A percentile compares a stretch with the other conserved stretches of the same genome.
phyloP scores from a whole-genome alignment of 2,329 filamentous ascomycete genomes.

The Aspergillus spinulosporus region DNA sequence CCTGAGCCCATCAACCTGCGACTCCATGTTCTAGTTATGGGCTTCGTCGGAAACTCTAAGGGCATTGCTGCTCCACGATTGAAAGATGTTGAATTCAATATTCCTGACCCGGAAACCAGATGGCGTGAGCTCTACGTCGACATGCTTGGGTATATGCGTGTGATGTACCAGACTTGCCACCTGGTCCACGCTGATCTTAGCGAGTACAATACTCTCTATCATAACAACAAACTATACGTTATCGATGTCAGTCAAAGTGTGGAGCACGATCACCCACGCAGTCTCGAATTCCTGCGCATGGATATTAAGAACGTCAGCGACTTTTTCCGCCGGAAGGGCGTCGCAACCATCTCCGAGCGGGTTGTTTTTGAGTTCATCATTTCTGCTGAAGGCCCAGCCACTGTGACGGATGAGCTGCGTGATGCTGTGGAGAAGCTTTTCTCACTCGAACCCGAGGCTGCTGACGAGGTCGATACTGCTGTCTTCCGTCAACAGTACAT shows the following conservation, averaged over 20 bases:
- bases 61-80: slow-evolving; percentile 86
- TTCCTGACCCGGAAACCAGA: slow-evolving; percentile 66
- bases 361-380: slow-evolving; percentile 84
- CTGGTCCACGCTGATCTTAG: slow-evolving; percentile 95
- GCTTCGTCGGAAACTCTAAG: slow-evolving; percentile 81
- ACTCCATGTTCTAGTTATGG: slow-evolving; percentile 94
- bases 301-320: slow-evolving; percentile 96
- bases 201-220: slow-evolving; percentile 96
- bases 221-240: slow-evolving; percentile 79
- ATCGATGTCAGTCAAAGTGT: slow-evolving; percentile 98
- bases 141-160: slow-evolving; percentile 82
- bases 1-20: slow-evolving; percentile 87
- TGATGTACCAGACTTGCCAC: slow-evolving; percentile 86
- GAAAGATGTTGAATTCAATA: slow-evolving; percentile 75
- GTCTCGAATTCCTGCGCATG: slow-evolving; percentile 92
- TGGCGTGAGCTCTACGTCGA: slow-evolving; percentile 82
- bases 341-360: slow-evolving; percentile 76
- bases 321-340: slow-evolving; percentile 84
- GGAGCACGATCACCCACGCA: slow-evolving; percentile 91
- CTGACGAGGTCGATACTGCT: slow-evolving; percentile 73
- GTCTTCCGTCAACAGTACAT: slow-evolving; percentile 97
- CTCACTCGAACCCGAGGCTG: slow-evolving; percentile 54
- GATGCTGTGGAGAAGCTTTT: slow-evolving; percentile 68
- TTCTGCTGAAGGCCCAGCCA: slow-evolving; percentile 52
- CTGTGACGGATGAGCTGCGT: slow-evolving; percentile 56